Percentiles rank a stretch among this genome's conserved stretches.
These are phyloP conservation scores for Tinospora cordifolia DNA, from an alignment of 164 flowering plant species.

Conservation along the genomic window DNA sequence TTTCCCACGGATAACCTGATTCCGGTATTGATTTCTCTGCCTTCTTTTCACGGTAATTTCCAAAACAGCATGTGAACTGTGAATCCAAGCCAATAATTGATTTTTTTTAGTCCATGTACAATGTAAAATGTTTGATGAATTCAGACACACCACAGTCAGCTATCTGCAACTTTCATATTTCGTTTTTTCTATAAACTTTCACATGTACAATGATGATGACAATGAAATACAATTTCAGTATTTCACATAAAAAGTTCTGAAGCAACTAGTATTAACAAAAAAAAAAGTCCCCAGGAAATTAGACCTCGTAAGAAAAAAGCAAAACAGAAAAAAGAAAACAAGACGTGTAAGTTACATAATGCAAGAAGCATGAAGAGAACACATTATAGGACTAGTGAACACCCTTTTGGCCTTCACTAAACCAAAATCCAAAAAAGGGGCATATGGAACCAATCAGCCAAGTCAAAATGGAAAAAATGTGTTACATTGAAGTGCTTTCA, in stretches of 20 bases:
- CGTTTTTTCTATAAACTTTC: background rate
- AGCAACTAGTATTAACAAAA: background rate
- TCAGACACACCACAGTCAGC: background rate
- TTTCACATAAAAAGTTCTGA: background rate
- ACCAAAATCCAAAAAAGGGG: background rate
- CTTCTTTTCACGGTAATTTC: conserved; percentile 73
- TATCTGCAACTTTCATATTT: background rate
- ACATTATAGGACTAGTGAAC: background rate
- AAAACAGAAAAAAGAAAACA: background rate
- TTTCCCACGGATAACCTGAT: conserved; percentile 73
- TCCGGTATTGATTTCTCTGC: conserved; percentile 50
- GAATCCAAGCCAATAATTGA: conserved; percentile 2
- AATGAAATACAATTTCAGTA: background rate
- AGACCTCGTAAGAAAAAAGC: background rate
- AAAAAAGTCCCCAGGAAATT: background rate
- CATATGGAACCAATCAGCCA: background rate
- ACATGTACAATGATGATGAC: background rate
- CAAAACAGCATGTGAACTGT: conserved; percentile 86
- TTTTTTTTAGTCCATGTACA: background rate
- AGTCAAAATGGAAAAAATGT: background rate
- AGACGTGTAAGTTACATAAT: background rate
- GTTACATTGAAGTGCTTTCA: background rate
- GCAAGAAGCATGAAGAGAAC: background rate
- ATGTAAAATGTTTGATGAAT: background rate
- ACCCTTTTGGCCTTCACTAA: background rate